These are phyloP conservation scores for Ustilago trichophora DNA, from an alignment of 1,284 basidiomycete genomes.

Conservation along the genomic window DNA sequence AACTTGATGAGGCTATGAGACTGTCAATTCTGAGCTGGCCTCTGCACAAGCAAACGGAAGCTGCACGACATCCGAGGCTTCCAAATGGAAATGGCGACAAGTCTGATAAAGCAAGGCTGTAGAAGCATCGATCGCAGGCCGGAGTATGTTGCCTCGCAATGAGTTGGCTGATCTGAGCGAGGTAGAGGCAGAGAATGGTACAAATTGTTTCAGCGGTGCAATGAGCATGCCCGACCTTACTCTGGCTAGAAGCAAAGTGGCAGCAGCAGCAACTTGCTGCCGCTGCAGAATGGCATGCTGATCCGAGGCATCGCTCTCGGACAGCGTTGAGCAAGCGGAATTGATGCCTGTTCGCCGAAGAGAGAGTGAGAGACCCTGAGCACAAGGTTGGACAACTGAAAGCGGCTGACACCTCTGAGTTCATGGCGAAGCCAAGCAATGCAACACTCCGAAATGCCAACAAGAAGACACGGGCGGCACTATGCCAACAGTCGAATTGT, in stretches of 20 bases:
- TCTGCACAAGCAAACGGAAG: not conserved
- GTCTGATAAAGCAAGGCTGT: slow-evolving; percentile 1
- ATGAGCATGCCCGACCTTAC: slow-evolving; percentile 2
- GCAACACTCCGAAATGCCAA: not conserved
- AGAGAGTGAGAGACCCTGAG: no score
- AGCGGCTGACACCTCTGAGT: no score
- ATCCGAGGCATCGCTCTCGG: slow-evolving; percentile 15
- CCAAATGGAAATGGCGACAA: not conserved
- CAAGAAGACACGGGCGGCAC: no score
- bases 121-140: slow-evolving; percentile 14
- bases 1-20: no score
- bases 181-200: not conserved
- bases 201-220: slow-evolving; percentile 1
- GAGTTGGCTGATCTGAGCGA: slow-evolving; percentile 1
- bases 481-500: slow-evolving; percentile 3
- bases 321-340: not conserved
- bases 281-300: slow-evolving; percentile 21
- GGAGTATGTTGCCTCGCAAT: not conserved
- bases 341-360: slow-evolving; percentile 3
- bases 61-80: slow-evolving; percentile 28
- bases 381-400: no score
- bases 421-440: not conserved
- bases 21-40: not conserved
- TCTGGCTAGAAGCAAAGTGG: not conserved
- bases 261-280: not conserved